These are phyloP conservation scores for Podaxis sp. DNA, from an alignment of 768 basidiomycete species.

Conservation along the genomic window DNA sequence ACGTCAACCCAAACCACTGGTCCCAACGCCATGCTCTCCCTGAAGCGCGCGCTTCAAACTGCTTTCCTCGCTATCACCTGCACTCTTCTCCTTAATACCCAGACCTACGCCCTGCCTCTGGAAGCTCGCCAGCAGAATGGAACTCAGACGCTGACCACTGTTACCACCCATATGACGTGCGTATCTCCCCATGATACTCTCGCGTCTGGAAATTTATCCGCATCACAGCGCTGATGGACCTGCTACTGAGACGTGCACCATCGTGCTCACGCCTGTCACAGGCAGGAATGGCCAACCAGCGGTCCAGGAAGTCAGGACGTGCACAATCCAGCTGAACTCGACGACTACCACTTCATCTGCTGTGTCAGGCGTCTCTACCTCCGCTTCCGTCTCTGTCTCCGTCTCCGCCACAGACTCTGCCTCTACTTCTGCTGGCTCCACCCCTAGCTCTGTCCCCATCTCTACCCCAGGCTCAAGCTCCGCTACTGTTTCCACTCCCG, in stretches of 20 bases:
- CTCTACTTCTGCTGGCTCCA: slow-evolving; percentile 11
- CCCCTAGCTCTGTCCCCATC: slow-evolving; percentile 12
- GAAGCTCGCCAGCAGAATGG: slow-evolving; percentile 25
- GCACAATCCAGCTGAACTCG: slow-evolving; percentile 35
- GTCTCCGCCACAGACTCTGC: slow-evolving; percentile 9
- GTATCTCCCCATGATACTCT: slow-evolving; percentile 16
- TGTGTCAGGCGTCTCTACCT: slow-evolving; percentile 12
- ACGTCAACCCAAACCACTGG: slow-evolving; percentile 14
- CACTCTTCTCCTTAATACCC: slow-evolving; percentile 28
- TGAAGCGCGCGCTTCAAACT: slow-evolving; percentile 23
- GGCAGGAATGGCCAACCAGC: slow-evolving; percentile 44
- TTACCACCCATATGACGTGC: slow-evolving; percentile 46
- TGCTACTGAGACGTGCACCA: slow-evolving; percentile 54
- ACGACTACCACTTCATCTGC: slow-evolving; percentile 9
- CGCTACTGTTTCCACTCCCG: slow-evolving; percentile 7
- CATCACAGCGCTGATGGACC: slow-evolving; percentile 40
- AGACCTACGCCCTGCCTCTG: slow-evolving; percentile 34
- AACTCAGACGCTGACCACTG: slow-evolving; percentile 26
- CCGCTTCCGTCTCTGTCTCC: slow-evolving; percentile 9
- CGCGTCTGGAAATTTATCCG: slow-evolving; percentile 10
- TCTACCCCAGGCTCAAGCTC: neutral
- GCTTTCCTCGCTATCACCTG: slow-evolving; percentile 35
- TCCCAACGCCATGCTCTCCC: slow-evolving; percentile 34
- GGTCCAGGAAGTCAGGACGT: slow-evolving; percentile 49
- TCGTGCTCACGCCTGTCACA: slow-evolving; percentile 52